Conservation (phyloP, 192 early-diverging fungal genomes). For the Dissophora globulifera region DNA sequence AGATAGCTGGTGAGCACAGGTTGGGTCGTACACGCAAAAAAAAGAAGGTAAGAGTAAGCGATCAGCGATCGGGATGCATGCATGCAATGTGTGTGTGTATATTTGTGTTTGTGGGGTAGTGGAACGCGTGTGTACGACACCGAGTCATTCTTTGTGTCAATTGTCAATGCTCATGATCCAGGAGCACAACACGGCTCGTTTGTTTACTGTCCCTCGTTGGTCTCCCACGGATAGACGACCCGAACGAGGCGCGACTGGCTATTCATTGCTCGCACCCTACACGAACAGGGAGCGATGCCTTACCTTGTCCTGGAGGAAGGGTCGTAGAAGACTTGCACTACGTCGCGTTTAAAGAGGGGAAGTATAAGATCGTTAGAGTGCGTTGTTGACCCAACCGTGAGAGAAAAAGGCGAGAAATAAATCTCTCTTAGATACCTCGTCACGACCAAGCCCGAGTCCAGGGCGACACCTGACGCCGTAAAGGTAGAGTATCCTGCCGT, state of each 20-base stretch:
- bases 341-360: not conserved
- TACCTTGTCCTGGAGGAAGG: slow-evolving; percentile 48
- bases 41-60: no score
- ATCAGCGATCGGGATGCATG: no score
- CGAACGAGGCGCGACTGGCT: no score
- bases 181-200: no score
- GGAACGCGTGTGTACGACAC: not conserved
- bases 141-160: not conserved
- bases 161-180: no score
- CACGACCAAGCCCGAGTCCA: slow-evolving; percentile 40
- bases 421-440: slow-evolving; percentile 29
- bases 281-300: not conserved
- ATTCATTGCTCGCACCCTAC: no score
- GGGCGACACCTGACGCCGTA: slow-evolving; percentile 45
- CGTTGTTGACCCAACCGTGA: no score
- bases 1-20: no score
- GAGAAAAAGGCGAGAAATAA: no score
- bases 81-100: not conserved
- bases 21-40: no score
- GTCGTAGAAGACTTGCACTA: slow-evolving; percentile 44
- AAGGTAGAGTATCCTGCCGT: slow-evolving; percentile 52
- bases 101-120: not conserved
- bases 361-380: not conserved
- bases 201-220: not conserved
- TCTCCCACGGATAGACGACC: slow-evolving; percentile 7